These are phyloP conservation scores for Fusarium temperatum DNA, from an alignment of 2,329 filamentous ascomycete genomes.

Conservation along the genomic window DNA sequence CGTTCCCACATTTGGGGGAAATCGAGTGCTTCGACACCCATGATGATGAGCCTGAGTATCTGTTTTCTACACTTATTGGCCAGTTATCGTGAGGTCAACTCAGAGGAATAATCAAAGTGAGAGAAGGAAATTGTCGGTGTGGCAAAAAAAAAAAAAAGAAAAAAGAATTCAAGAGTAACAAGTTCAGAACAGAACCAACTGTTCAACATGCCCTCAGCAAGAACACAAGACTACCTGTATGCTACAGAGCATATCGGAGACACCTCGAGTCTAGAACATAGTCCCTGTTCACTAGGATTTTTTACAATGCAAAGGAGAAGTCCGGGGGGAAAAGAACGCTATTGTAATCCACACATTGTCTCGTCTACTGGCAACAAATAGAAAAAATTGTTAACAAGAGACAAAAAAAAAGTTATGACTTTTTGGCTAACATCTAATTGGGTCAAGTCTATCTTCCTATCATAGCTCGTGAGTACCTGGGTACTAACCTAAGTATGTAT, in stretches of 20 bases:
- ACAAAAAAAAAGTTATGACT: not conserved
- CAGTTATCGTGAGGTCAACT: not conserved
- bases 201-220: constrained; percentile 1
- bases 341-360: constrained; percentile 14
- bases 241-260: constrained; percentile 26
- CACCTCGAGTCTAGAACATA: constrained; percentile 15
- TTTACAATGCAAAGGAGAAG: constrained; percentile 10
- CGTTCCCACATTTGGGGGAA: constrained; percentile 85
- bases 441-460: constrained; percentile 11
- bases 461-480: not conserved
- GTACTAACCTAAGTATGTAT: not conserved
- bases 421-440: constrained; percentile 25
- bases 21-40: constrained; percentile 58
- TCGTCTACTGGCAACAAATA: constrained; percentile 3
- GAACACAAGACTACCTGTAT: constrained; percentile 15
- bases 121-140: constrained; percentile 6
- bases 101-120: not conserved
- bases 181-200: not conserved
- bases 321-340: constrained; percentile 11
- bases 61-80: not conserved
- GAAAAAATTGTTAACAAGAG: constrained; percentile 8
- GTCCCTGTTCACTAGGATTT: constrained; percentile 4
- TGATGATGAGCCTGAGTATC: constrained; percentile 13
- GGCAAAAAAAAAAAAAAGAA: constrained; percentile 6
- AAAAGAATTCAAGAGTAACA: not conserved